Evolutionary conservation across 768 basidiomycete genomes (phyloP), one percentile per base, ranked within the genome.

Genomic region (Asterophora parasitica): DNA sequence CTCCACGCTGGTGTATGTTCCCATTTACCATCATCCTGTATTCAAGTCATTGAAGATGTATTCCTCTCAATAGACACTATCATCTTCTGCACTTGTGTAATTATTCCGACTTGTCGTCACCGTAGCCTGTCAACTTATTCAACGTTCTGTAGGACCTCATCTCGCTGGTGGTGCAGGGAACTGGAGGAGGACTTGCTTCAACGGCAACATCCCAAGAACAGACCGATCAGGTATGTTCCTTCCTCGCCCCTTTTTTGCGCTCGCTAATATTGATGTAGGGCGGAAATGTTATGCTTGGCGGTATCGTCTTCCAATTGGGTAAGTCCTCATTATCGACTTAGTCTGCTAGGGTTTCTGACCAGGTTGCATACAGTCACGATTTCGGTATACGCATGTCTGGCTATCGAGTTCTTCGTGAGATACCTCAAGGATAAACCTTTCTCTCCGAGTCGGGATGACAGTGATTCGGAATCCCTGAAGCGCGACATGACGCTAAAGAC

Each of bases 101-200:
- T 67, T n/a, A 31, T 17, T 48, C 4, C 9, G 17, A 13, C 1
- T 1, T 7, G 20, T 6, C 7, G 1, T 8, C 26, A n/a, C 9
- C 1, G 4, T 19, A 42, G 8, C 16, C n/a, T 13, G 31, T 30
- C 17, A 17, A 35, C 35, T 33, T 7, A 44, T 9, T 28, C 11
- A 7, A 16, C 23, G 1, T 13, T 55, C 5, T 9, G 8, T 48
- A 65, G 73, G 85, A 87, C 52, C 57, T 83, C 15, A 60, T 81
- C 28, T 76, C 83, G 8, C 70, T 88, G 20, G 62, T 79, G n/a
- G 62, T 85, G 2, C 85, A 88, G 64, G 83, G 76, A 23, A 62
- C 74, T 13, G 85, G 85, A 32, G 84, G 84, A 19, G 83, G 75
- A 0, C 56, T 71, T 0, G 69, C 76, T 16, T 23, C 16, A 16